Evolutionary conservation across 2,329 filamentous ascomycete species (phyloP), one percentile per base, ranked within the genome.

Genomic region (Monosporascus cannonballus): DNA sequence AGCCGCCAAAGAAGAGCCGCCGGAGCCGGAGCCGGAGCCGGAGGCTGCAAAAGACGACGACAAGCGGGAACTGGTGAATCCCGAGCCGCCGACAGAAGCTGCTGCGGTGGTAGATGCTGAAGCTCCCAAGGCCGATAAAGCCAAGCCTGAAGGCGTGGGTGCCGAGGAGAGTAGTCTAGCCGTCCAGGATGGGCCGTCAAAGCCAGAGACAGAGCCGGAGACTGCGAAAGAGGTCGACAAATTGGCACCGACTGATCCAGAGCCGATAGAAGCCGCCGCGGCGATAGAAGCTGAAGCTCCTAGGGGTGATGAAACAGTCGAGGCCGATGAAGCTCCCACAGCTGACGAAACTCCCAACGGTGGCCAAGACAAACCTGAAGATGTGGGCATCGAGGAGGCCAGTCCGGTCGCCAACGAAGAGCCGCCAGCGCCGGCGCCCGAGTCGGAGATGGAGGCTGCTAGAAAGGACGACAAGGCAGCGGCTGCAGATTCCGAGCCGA

Each of bases 71-170:
- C 49, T 37, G 34, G 42, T 15, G 15, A 52, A 11, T 27, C 57
- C 54, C 47, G 46, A 52, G 17, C 51, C 54, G 38, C 48, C 52
- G 17, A 20, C 42, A 14, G 20, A 22, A n/a, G n/a, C 20, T 11
- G 11, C 42, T 17, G 42, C 15, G 7, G 25, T 14, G 18, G 20
- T 17, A 34, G 18, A 15, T 11, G 24, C 11, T 17, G 22, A 22
- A 22, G 30, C 36, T 15, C 18, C 47, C 7, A 4, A 9, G 18
- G 11, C 8, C 2, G 47, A 36, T 25, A 42, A 48, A 15, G 20
- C 46, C 3, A 38, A 57, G 37, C 48, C 36, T 8, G 53, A 59
- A 34, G 54, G 57, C 50, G 37, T 44, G 9, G 56, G 53, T 41
- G 14, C 15, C 1, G 20, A 18, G 6, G 41, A 18, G 9, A 15